These are phyloP conservation scores for Candida pseudofarinosa DNA, from an alignment of 805 yeast genomes.

Conservation along the genomic window DNA sequence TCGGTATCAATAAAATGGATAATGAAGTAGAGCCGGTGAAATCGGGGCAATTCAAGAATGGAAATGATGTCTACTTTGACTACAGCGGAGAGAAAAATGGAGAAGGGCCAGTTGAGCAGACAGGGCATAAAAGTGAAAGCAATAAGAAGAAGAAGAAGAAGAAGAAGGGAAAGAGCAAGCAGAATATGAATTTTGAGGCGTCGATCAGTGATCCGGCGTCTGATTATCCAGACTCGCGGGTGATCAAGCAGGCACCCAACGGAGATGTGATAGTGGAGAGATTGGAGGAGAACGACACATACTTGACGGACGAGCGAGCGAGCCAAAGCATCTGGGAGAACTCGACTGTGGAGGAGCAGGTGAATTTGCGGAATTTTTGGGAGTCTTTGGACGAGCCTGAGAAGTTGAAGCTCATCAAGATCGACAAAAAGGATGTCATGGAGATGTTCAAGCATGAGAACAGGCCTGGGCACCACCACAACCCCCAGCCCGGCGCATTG, in stretches of 20 bases:
- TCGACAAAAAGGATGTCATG: conserved; percentile 68
- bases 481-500: neutral
- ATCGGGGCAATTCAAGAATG: conserved; percentile 21
- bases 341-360: conserved; percentile 47
- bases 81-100: conserved; percentile 8
- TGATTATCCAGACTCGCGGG: conserved; percentile 70
- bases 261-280: conserved; percentile 76
- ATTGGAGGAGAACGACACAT: conserved; percentile 26
- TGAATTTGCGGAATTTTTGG: conserved; percentile 60
- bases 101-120: conserved; percentile 3
- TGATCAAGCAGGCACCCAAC: conserved; percentile 64
- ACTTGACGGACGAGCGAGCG: conserved; percentile 6
- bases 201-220: conserved; percentile 51
- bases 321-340: conserved; percentile 42
- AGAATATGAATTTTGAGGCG: conserved; percentile 20
- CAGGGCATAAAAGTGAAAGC: conserved; percentile 2
- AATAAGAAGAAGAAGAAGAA: conserved; percentile 28
- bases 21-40: conserved; percentile 7
- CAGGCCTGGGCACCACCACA: conserved; percentile 8
- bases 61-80: conserved; percentile 34
- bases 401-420: conserved; percentile 56
- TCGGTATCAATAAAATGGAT: neutral
- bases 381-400: conserved; percentile 54
- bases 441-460: conserved; percentile 51
- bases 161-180: conserved; percentile 23